These are phyloP conservation scores for Colletotrichum sp. DNA, from an alignment of 2,329 filamentous ascomycete genomes.

Conservation along the genomic window DNA sequence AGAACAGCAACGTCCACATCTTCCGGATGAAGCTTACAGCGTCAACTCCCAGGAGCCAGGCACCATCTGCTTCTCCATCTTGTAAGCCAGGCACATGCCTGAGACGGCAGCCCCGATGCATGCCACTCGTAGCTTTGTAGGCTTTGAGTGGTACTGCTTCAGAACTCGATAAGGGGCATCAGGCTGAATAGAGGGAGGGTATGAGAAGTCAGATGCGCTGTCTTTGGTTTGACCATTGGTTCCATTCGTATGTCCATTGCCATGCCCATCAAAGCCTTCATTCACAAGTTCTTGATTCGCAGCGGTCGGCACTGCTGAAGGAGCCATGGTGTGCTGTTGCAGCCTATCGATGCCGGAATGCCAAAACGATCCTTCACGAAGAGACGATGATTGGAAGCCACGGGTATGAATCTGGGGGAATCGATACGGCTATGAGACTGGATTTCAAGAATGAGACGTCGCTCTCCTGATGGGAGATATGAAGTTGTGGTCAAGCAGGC, in stretches of 20 bases:
- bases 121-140: constrained; percentile 34
- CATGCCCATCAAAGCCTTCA: not conserved
- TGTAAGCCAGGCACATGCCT: constrained; percentile 32
- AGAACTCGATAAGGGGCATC: constrained; percentile 31
- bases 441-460: not conserved
- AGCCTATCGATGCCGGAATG: not conserved
- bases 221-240: constrained; percentile 7
- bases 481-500: not conserved
- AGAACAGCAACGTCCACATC: not conserved
- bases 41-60: constrained; percentile 32
- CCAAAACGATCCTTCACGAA: not conserved
- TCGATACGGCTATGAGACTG: not conserved
- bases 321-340: not conserved
- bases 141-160: constrained; percentile 39
- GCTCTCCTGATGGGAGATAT: not conserved
- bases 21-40: constrained; percentile 8
- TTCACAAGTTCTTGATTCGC: not conserved
- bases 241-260: not conserved
- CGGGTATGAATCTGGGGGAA: not conserved
- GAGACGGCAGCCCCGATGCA: constrained; percentile 34
- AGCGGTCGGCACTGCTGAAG: constrained; percentile 4
- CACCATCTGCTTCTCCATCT: constrained; percentile 33
- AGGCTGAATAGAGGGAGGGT: constrained; percentile 26
- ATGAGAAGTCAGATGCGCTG: constrained; percentile 25
- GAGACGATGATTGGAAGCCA: not conserved